Conservation (phyloP, 345 rosid species). For the Capsella bursapastoris region DNA sequence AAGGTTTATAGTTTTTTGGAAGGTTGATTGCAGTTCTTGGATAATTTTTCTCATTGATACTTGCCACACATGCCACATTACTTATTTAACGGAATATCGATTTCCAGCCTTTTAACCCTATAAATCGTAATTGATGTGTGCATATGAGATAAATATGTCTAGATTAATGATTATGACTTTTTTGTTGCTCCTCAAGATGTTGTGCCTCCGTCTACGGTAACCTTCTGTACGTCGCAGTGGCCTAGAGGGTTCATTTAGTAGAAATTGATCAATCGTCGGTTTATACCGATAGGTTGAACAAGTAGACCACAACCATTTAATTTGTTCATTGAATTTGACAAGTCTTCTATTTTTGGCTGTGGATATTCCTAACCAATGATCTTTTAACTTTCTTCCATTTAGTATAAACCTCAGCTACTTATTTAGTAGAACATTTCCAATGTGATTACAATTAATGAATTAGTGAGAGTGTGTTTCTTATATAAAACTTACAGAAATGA, state of each 20-base stretch:
- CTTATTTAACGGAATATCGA: not conserved
- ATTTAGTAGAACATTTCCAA: not conserved
- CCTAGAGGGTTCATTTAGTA: not conserved
- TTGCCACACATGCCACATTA: constrained; percentile 7
- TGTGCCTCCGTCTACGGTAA: not conserved
- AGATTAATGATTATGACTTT: not conserved
- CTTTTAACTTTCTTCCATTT: not conserved
- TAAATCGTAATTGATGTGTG: not conserved
- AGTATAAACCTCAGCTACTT: not conserved
- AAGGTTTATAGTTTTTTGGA: not conserved
- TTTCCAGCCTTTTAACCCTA: not conserved
- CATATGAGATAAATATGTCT: not conserved
- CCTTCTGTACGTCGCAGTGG: not conserved
- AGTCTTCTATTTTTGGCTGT: not conserved
- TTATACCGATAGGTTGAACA: not conserved
- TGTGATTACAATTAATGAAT: not conserved
- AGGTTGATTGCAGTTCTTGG: not conserved
- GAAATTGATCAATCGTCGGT: not conserved
- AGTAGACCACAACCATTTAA: not conserved
- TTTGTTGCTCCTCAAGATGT: not conserved
- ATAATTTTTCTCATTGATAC: not conserved
- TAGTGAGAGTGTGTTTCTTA: not conserved
- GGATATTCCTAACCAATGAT: not conserved
- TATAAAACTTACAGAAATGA: not conserved
- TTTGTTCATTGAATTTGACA: not conserved